Evolutionary conservation across 257 asterid species (phyloP), one percentile per base, ranked within the genome.

Genomic region (Voacanga thouarsii): DNA sequence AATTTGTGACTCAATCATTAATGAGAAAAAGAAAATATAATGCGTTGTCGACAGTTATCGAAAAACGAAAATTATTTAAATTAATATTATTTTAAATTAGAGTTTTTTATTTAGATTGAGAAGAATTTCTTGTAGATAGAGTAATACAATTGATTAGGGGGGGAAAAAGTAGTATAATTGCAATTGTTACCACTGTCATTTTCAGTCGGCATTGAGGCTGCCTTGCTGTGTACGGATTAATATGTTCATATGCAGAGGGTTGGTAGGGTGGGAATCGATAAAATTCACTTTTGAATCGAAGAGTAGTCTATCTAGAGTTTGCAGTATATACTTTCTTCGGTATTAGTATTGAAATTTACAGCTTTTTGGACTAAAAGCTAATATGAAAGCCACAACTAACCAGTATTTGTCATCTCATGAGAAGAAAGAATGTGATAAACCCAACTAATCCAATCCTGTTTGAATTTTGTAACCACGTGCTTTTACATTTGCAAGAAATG

Each of bases 401-500:
- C 47, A 30, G 23, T 14, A 63, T 24, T 53, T 74, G 64, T 72
- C 80, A 45, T 75, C 57, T 75, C 77, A 41, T 47, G 37, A 7
- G 72, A 43, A 63, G 1, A 37, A 37, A 66, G 51, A 78, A 67
- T 12, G 37, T 43, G 28, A 56, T 16, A 43, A 44, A 69, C 60
- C 37, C 47, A 76, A 77, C 86, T 71, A 77, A 83, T 80, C 86
- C 73, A 83, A 83, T 78, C 14, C 44, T 24, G 76, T 83, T 83
- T 80, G 80, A 83, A 82, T 41, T 78, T 7, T 56, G n/a, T 24
- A 19, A 24, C 26, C n/a, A 45, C 59, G 26, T 47, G 60, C 47
- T 71, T 69, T 45, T 23, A 43, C 57, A 11, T 18, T 7, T 19
- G 53, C 50, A 45, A 26, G 70, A 14, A 30, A 64, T 7, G 70